Conservation (phyloP, 192 early-diverging fungal genomes). For the Coemansia sp. region DNA sequence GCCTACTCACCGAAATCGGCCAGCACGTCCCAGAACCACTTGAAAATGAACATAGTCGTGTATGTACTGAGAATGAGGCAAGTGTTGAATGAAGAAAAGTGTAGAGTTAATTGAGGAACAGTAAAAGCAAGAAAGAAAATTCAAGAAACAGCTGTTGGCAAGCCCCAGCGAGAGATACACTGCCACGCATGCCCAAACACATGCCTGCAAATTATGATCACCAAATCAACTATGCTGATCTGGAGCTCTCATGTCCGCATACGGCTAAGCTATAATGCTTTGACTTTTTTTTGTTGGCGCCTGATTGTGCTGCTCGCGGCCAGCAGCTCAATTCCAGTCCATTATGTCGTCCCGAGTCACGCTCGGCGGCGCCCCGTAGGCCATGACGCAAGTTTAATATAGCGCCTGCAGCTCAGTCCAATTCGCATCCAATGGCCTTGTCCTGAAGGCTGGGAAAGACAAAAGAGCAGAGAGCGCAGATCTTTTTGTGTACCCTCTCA, state of each 20-base stretch:
- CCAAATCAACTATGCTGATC: background rate
- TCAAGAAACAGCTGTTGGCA: background rate
- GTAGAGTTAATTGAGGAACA: background rate
- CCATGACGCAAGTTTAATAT: background rate
- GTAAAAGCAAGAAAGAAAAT: conserved; percentile 1
- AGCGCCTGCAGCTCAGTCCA: background rate
- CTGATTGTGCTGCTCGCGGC: background rate
- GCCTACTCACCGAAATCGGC: conserved; percentile 81
- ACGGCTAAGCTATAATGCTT: background rate
- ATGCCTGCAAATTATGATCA: background rate
- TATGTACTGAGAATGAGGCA: conserved; percentile 1
- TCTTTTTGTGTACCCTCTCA: background rate
- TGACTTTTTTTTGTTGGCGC: background rate
- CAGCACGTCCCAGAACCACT: conserved; percentile 98
- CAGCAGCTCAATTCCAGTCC: background rate
- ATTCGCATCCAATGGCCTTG: background rate
- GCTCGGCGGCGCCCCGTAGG: background rate
- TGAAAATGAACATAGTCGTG: conserved; percentile 89
- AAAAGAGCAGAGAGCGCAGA: background rate
- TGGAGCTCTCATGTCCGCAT: background rate
- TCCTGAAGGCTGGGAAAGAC: too few relatives aligned
- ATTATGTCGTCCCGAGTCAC: background rate
- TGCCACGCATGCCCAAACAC: background rate
- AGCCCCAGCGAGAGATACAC: too few relatives aligned
- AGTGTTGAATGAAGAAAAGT: background rate